Base-by-base conservation (phyloP, 177 flowering plant genomes). In the Vitis hybrid region DNA sequence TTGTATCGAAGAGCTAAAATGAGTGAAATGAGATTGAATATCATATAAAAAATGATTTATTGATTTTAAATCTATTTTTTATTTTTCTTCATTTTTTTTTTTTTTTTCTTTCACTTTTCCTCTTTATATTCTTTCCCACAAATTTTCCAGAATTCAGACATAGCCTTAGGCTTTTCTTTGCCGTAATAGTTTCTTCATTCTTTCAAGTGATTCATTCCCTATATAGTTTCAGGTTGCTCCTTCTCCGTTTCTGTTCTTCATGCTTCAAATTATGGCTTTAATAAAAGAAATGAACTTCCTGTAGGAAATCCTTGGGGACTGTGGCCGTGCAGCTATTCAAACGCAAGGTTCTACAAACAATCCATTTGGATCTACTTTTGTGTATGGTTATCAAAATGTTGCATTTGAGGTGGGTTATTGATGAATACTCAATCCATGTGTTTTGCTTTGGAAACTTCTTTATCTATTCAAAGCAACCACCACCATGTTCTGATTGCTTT, bases 311-410 rank as follows among this genome's bases (percentile, higher is more conserved):
- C 97, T 95, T 50, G 99, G 99, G 68, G 97, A 95, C 74, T 84
- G 94, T 81, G 99, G 98, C 55, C 90, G 89, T 65, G 98, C 97
- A 67, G 98, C 97, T 51, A 93, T 95, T 34, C 97, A 93, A 77
- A 91, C 99, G 55, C 97, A 93, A 78, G 99, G 98, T 48, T 95
- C 98, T 61, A 77, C 87, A 2, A 88, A 86, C 84, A 95, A 95
- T 78, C 99, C 97, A 60, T 95, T 95, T 82, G 99, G 99, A 72
- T 89, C 97, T 45, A 93, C 99, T 55, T 86, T 90, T 77, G 99
- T 95, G 15, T 93, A 95, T 82, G 99, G 98, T 10, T 95, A 91
- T 78, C 99, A 84, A 61, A 93, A 93, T 84, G 77, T 87, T 78
- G 98, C 99, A 30, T 90, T 95, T 71, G 99, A 95, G 97, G 99